Conservation (phyloP, 768 basidiomycete species). For the Wakefieldia striispora region DNA sequence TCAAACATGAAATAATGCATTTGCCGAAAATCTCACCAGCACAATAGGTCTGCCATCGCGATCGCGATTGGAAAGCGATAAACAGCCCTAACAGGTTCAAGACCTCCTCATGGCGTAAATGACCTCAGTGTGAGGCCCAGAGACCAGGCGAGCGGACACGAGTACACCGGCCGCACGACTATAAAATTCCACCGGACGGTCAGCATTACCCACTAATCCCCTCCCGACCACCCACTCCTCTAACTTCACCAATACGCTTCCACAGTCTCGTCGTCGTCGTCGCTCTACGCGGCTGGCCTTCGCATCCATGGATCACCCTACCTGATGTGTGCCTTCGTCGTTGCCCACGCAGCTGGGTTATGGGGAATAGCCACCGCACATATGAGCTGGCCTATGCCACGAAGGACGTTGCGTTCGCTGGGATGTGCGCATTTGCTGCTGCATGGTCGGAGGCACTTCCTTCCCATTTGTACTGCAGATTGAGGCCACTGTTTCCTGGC, state of each 20-base stretch:
- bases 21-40: slow-evolving; percentile 27
- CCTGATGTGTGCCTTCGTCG: slow-evolving; percentile 17
- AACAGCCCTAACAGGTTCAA: slow-evolving; percentile 17
- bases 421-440: slow-evolving; percentile 24
- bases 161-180: slow-evolving; percentile 16
- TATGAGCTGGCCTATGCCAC: background rate
- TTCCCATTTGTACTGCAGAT: slow-evolving; percentile 35
- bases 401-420: slow-evolving; percentile 17
- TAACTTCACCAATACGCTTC: background rate
- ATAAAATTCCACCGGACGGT: slow-evolving; percentile 22
- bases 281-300: background rate
- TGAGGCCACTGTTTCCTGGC: slow-evolving; percentile 31
- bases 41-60: slow-evolving; percentile 22
- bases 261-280: background rate
- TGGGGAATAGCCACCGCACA: slow-evolving; percentile 6
- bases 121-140: slow-evolving; percentile 8
- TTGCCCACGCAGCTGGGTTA: slow-evolving; percentile 14
- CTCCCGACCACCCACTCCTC: slow-evolving; percentile 7
- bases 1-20: slow-evolving; percentile 21
- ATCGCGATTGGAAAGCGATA: slow-evolving; percentile 26
- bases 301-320: background rate
- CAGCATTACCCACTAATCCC: slow-evolving; percentile 15
- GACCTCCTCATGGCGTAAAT: slow-evolving; percentile 23
- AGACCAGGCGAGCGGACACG: slow-evolving; percentile 14
- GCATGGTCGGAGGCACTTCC: slow-evolving; percentile 38